A percentile compares a stretch with the other conserved stretches of the same genome.
Conservation (phyloP, 2,329 filamentous ascomycete genomes). For the Trichoderma oligosporum region DNA sequence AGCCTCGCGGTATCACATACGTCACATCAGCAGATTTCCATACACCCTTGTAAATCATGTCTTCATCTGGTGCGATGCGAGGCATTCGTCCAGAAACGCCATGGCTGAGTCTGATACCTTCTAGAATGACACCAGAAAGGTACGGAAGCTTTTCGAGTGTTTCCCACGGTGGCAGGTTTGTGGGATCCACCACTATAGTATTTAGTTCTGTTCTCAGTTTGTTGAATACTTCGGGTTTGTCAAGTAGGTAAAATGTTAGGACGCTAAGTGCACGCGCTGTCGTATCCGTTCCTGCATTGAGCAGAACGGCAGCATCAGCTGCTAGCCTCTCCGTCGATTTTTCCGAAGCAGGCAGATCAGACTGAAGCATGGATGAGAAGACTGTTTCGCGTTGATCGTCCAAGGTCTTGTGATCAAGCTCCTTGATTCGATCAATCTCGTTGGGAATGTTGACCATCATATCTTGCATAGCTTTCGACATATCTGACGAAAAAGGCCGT, state of each 20-base stretch:
- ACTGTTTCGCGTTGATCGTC: neutral
- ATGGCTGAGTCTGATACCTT: slow-evolving; percentile 35
- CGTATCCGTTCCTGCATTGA: slow-evolving; percentile 36
- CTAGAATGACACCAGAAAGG: slow-evolving; percentile 36
- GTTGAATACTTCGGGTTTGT: slow-evolving; percentile 28
- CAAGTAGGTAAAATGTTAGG: slow-evolving; percentile 35
- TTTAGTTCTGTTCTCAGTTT: slow-evolving; percentile 30
- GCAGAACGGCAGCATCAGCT: slow-evolving; percentile 34
- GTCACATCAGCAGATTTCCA: slow-evolving; percentile 21
- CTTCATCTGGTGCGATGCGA: slow-evolving; percentile 30
- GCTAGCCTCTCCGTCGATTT: slow-evolving; percentile 29
- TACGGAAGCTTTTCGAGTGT: slow-evolving; percentile 36
- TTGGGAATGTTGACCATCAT: neutral
- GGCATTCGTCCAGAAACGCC: slow-evolving; percentile 31
- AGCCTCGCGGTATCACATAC: slow-evolving; percentile 33
- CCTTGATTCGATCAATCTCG: neutral
- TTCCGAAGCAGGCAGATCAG: slow-evolving; percentile 34
- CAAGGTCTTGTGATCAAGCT: neutral
- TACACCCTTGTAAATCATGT: slow-evolving; percentile 30
- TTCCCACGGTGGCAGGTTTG: slow-evolving; percentile 28
- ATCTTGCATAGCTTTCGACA: neutral
- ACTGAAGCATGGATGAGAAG: slow-evolving; percentile 12
- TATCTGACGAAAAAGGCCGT: neutral
- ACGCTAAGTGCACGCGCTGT: slow-evolving; percentile 29
- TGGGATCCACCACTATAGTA: slow-evolving; percentile 26